These are phyloP conservation scores for Tanacetum coccineum DNA, from an alignment of 129 eudicot species.

Conservation along the genomic window DNA sequence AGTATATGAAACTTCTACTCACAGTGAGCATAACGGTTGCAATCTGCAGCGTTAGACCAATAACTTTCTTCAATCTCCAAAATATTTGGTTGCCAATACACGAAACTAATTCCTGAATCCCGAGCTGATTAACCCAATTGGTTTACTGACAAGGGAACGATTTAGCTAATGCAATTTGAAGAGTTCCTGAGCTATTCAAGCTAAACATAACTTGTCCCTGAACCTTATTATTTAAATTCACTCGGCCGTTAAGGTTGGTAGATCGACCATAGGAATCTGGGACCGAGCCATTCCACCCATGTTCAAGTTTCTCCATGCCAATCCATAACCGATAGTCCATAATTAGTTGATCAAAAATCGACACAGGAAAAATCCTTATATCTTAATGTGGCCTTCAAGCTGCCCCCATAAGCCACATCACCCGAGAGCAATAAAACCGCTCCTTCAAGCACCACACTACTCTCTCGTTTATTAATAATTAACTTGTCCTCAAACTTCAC, in stretches of 20 bases:
- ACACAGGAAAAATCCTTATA: slow-evolving; percentile 76
- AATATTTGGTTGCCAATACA: no score
- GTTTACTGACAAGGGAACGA: no score
- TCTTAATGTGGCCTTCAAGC: slow-evolving; percentile 66
- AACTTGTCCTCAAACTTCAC: no score
- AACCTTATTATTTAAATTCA: slow-evolving; percentile 64
- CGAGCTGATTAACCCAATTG: no score
- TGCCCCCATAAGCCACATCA: slow-evolving; percentile 82
- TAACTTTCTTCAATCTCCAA: no score
- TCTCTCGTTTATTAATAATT: slow-evolving; percentile 41
- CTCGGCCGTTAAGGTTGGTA: slow-evolving; percentile 63
- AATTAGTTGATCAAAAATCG: slow-evolving; percentile 65
- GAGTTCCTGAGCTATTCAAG: slow-evolving; percentile 69
- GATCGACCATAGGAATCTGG: slow-evolving; percentile 75
- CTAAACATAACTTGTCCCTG: slow-evolving; percentile 66
- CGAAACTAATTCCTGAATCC: no score
- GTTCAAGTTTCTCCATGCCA: slow-evolving; percentile 84
- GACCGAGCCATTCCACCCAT: slow-evolving; percentile 70
- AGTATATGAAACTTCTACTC: no score
- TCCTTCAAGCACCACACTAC: slow-evolving; percentile 64
- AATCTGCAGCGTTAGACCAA: no score
- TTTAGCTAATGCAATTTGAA: slow-evolving; percentile 60
- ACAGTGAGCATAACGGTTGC: no score
- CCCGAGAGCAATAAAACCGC: slow-evolving; percentile 69
- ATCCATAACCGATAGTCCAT: slow-evolving; percentile 74